Evolutionary conservation across 2,329 filamentous ascomycete species (phyloP).

Genomic region (Gliomastix tumulicola): DNA sequence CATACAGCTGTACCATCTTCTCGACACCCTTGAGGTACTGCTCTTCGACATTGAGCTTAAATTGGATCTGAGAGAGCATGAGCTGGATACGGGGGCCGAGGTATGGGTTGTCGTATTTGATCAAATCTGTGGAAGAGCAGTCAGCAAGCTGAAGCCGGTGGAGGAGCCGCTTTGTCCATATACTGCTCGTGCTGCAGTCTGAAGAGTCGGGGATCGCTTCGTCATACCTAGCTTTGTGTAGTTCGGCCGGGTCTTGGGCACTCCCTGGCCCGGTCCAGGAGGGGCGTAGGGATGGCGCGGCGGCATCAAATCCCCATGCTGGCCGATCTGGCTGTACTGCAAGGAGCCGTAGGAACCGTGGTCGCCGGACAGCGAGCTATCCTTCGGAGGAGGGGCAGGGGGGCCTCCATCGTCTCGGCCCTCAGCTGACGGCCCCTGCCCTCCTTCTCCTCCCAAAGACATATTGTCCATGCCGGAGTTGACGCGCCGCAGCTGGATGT

Average conservation of each 20-base stretch:
- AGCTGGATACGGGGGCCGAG: conserved; percentile 96
- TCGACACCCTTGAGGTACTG: conserved; percentile 98
- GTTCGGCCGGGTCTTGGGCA: conserved; percentile 75
- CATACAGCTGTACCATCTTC: conserved; percentile 97
- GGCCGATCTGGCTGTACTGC: conserved; percentile 49
- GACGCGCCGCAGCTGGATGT: conserved; percentile 77
- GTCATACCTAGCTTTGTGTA: conserved; percentile 87
- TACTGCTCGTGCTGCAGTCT: too few species aligned
- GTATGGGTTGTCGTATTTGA: conserved; percentile 96
- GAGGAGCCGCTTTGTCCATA: too few species aligned
- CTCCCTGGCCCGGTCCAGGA: conserved; percentile 53
- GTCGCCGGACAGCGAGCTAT: conserved; percentile 43
- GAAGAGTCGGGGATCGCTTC: too few species aligned
- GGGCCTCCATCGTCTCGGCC: conserved; percentile 38
- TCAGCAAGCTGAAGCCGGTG: too few species aligned
- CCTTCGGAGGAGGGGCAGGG: conserved; percentile 69
- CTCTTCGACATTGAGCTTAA: conserved; percentile 97
- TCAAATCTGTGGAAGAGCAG: conserved; percentile 83
- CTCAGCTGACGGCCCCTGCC: conserved; percentile 30
- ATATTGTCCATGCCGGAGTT: conserved; percentile 61
- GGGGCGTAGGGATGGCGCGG: conserved; percentile 73
- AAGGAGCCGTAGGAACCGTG: conserved; percentile 56
- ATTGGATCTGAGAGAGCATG: conserved; percentile 97
- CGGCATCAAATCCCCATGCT: conserved; percentile 69
- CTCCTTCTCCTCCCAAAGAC: conserved; percentile 44